phyloP scores from a whole-genome alignment of 768 basidiomycete species.

The Naganishia kalamii region DNA sequence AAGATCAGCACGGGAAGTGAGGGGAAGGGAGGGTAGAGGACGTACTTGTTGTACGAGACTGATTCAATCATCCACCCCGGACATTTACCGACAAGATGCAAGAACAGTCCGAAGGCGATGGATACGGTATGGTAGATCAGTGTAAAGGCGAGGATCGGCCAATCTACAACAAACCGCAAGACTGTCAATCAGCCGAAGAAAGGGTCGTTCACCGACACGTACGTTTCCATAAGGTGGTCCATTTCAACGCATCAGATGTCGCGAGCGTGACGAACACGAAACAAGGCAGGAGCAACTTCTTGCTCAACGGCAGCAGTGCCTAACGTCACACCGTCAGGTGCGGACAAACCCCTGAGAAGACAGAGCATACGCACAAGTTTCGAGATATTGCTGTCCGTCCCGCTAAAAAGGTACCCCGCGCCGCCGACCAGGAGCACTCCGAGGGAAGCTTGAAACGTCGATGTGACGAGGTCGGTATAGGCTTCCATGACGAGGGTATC shows the following conservation, averaged over 20 bases:
- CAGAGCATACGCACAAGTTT: too few relatives aligned
- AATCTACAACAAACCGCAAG: slow-evolving; percentile 22
- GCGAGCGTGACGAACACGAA: slow-evolving; percentile 36
- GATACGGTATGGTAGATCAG: slow-evolving; percentile 34
- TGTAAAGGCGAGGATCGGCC: slow-evolving; percentile 38
- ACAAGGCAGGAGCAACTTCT: slow-evolving; percentile 24
- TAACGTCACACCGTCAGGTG: not conserved
- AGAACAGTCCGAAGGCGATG: slow-evolving; percentile 26
- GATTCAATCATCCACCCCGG: slow-evolving; percentile 36
- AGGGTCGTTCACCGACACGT: not conserved
- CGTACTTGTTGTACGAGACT: slow-evolving; percentile 38
- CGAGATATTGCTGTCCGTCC: too few relatives aligned
- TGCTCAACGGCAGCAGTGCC: not conserved
- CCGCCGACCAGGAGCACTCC: too few relatives aligned
- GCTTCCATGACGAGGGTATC: too few relatives aligned
- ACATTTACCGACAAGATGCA: slow-evolving; percentile 23
- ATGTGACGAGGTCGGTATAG: too few relatives aligned
- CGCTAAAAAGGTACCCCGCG: too few relatives aligned
- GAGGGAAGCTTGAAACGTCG: too few relatives aligned
- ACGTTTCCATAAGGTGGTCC: slow-evolving; percentile 29
- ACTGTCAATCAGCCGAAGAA: too few relatives aligned
- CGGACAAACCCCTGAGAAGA: not conserved
- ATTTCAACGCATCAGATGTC: slow-evolving; percentile 29
- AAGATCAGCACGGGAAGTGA: not conserved
- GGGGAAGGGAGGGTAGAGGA: not conserved